Evolutionary conservation across 2,329 filamentous ascomycete species (phyloP).

Genomic region (Parascedosporium putredinis): DNA sequence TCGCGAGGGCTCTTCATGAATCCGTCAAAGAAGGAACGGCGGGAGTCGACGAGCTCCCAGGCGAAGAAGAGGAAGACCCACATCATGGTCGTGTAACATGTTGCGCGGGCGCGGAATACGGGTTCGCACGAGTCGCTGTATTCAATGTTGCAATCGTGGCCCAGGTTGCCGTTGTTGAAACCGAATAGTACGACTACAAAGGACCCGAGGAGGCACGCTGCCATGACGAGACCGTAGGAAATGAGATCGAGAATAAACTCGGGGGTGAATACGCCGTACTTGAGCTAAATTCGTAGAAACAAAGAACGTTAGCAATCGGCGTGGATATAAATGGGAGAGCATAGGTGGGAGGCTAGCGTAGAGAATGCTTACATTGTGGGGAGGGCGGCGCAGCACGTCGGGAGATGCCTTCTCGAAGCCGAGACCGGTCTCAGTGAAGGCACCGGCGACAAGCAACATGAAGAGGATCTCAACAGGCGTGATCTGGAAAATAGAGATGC

Average conservation of each 20-base stretch:
- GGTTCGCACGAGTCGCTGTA: conserved; percentile 41
- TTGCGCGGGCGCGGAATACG: conserved; percentile 55
- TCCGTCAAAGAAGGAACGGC: conserved; percentile 53
- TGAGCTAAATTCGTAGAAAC: conserved; percentile 19
- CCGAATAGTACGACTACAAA: conserved; percentile 51
- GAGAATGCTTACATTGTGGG: conserved; percentile 39
- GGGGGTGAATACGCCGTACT: conserved; percentile 49
- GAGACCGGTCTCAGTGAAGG: conserved; percentile 61
- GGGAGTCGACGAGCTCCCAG: conserved; percentile 58
- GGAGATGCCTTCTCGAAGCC: conserved; percentile 58
- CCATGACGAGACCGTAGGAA: conserved; percentile 55
- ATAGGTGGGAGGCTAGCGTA: not conserved
- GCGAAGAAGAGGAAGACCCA: conserved; percentile 60
- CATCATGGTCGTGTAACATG: conserved; percentile 55
- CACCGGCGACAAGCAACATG: conserved; percentile 65
- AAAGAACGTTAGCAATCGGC: not conserved
- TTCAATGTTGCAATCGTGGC: conserved; percentile 44
- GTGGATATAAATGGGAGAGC: not conserved
- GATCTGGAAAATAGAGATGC: conserved; percentile 58
- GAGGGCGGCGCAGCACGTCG: conserved; percentile 56
- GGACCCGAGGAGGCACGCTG: conserved; percentile 43
- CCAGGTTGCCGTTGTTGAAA: conserved; percentile 41
- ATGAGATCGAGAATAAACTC: conserved; percentile 55
- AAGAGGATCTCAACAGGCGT: conserved; percentile 63
- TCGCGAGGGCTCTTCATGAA: conserved; percentile 41